These are phyloP conservation scores for Ogataea glucozyma DNA, from an alignment of 805 yeast species.

Conservation along the genomic window DNA sequence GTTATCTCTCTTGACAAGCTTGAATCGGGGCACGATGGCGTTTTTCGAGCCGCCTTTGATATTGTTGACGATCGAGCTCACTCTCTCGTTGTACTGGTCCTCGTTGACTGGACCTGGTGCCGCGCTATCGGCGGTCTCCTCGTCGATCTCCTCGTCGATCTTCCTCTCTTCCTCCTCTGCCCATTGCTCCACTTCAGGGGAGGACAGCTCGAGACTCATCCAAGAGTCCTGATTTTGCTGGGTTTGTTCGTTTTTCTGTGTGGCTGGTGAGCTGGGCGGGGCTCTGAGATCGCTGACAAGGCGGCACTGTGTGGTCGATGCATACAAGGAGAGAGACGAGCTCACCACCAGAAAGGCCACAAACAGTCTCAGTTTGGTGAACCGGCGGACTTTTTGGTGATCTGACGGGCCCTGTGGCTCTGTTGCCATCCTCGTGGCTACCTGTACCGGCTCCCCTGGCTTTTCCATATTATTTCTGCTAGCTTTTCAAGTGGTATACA, in stretches of 20 bases:
- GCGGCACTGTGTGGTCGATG: too few species aligned
- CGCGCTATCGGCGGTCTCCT: neutral
- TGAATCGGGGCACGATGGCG: conserved; percentile 33
- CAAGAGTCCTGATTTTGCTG: neutral
- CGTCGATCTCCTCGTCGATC: conserved; percentile 2
- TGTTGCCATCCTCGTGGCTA: neutral
- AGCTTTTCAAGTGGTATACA: too few species aligned
- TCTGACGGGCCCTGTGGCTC: neutral
- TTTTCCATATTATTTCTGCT: too few species aligned
- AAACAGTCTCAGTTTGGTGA: neutral
- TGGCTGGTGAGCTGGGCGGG: too few species aligned
- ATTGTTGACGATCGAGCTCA: conserved; percentile 25
- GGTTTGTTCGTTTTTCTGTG: too few species aligned
- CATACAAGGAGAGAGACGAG: too few species aligned
- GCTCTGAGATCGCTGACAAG: too few species aligned
- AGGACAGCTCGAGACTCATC: conserved; percentile 1
- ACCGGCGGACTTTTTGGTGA: neutral
- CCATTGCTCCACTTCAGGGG: conserved; percentile 4
- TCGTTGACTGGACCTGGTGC: conserved; percentile 2
- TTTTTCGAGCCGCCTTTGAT: conserved; percentile 27
- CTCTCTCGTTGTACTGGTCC: conserved; percentile 15
- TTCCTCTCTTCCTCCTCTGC: conserved; percentile 4
- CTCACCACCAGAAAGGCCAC: too few species aligned
- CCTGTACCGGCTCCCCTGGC: neutral
- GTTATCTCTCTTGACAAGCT: conserved; percentile 24